phyloP scores from a whole-genome alignment of 108 stramenopile species.

The Hondaea fermentalgiana region DNA sequence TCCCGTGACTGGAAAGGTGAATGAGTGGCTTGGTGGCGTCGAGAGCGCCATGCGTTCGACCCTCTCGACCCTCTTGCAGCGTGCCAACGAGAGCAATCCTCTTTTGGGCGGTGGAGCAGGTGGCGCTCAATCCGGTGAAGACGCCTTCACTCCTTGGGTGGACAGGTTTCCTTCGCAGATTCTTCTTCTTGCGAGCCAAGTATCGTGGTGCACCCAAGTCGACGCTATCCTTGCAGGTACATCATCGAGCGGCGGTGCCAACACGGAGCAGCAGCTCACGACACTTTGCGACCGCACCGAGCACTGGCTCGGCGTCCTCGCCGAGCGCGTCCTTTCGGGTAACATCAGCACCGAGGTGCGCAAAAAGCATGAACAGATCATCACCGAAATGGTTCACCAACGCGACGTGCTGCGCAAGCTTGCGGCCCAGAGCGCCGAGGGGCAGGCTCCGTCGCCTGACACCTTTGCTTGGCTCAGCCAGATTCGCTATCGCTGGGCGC shows the following conservation, averaged over 20 bases:
- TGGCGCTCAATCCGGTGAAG: slow-evolving; percentile 51
- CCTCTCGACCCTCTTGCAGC: slow-evolving; percentile 67
- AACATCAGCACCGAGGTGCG: slow-evolving; percentile 68
- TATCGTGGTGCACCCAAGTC: slow-evolving; percentile 78
- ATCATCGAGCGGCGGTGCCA: background rate
- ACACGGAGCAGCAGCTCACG: slow-evolving; percentile 28
- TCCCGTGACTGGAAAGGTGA: slow-evolving; percentile 63
- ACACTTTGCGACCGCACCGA: slow-evolving; percentile 10
- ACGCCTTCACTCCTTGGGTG: slow-evolving; percentile 70
- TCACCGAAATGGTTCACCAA: slow-evolving; percentile 94
- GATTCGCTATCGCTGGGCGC: slow-evolving; percentile 72
- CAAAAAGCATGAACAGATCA: slow-evolving; percentile 93
- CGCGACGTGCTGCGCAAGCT: slow-evolving; percentile 81
- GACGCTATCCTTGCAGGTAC: slow-evolving; percentile 57
- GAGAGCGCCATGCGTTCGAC: slow-evolving; percentile 81
- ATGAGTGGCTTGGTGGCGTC: slow-evolving; percentile 81
- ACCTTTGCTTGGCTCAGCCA: slow-evolving; percentile 88
- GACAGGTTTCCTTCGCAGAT: slow-evolving; percentile 83
- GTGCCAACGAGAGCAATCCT: slow-evolving; percentile 50
- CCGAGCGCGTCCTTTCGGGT: slow-evolving; percentile 69
- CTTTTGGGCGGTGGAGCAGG: background rate
- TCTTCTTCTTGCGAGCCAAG: slow-evolving; percentile 80
- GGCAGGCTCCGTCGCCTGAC: slow-evolving; percentile 8
- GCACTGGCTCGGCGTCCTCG: slow-evolving; percentile 73
- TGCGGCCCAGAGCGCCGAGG: slow-evolving; percentile 26